phyloP scores from a whole-genome alignment of 2,329 filamentous ascomycete species.

The Chrysoporthe austroafricana region DNA sequence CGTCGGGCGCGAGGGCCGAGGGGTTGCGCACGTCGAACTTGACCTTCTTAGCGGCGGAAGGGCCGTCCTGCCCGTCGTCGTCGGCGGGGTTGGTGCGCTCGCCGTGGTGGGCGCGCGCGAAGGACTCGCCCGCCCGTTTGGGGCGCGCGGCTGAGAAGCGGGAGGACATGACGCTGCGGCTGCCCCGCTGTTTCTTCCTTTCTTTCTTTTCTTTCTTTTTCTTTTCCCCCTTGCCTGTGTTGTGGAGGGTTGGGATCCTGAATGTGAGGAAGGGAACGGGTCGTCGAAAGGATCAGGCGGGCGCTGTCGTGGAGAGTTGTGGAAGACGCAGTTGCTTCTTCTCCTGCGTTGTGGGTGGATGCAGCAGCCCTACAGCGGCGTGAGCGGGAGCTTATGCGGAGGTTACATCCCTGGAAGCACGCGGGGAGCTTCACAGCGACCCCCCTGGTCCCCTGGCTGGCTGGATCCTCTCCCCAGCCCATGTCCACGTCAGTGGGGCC shows the following conservation, averaged over 20 bases:
- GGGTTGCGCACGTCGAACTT: constrained; percentile 96
- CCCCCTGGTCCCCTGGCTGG: neutral
- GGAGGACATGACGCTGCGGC: constrained; percentile 52
- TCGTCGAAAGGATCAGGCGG: neutral
- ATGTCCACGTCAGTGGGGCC: constrained; percentile 15
- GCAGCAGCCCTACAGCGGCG: constrained; percentile 9
- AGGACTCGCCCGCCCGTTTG: constrained; percentile 82
- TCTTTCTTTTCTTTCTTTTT: neutral
- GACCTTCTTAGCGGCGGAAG: constrained; percentile 69
- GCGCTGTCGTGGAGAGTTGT: neutral
- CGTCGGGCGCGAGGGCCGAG: constrained; percentile 85
- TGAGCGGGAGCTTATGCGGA: constrained; percentile 12
- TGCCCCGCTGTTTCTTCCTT: neutral
- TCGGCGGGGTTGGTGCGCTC: constrained; percentile 47
- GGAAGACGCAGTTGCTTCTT: neutral
- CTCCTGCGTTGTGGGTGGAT: constrained; percentile 13
- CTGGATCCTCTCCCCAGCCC: neutral
- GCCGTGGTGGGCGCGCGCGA: constrained; percentile 73
- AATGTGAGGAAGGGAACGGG: neutral
- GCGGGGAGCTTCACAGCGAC: neutral
- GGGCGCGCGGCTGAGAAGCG: constrained; percentile 71
- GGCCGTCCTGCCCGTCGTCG: constrained; percentile 30
- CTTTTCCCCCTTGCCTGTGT: neutral
- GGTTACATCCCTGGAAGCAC: constrained; percentile 6
- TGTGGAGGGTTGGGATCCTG: neutral